A percentile compares a stretch with the other conserved stretches of the same genome.
Evolutionary conservation across 176 grass and related monocot species (phyloP).

Genomic region (Canna indica): DNA sequence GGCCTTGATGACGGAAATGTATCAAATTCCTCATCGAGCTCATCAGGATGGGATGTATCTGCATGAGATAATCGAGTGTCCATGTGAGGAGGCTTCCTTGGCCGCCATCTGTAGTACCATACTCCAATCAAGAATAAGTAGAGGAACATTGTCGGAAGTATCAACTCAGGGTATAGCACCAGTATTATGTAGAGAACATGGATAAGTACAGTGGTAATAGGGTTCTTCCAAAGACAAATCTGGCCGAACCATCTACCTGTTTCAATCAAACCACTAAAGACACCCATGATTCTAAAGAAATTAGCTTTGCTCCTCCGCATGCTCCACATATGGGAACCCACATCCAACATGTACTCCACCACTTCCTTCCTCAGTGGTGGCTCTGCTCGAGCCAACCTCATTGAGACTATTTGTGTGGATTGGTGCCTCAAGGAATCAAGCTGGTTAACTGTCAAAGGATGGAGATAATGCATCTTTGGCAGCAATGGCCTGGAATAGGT

Average conservation of each 20-base stretch:
- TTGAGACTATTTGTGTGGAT: slow-evolving; percentile 51
- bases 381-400: slow-evolving; percentile 41
- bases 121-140: slow-evolving; percentile 18
- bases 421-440: slow-evolving; percentile 53
- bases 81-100: slow-evolving; percentile 19
- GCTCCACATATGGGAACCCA: slow-evolving; percentile 67
- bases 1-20: slow-evolving; percentile 36
- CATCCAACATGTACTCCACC: slow-evolving; percentile 63
- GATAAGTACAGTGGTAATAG: slow-evolving; percentile 47
- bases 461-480: slow-evolving; percentile 62
- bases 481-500: slow-evolving; percentile 51
- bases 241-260: slow-evolving; percentile 46
- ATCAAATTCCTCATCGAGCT: slow-evolving; percentile 27
- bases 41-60: slow-evolving; percentile 18
- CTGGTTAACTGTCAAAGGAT: slow-evolving; percentile 48
- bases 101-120: slow-evolving; percentile 16
- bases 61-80: slow-evolving; percentile 6
- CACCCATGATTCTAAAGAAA: slow-evolving; percentile 50
- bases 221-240: slow-evolving; percentile 53
- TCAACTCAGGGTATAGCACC: slow-evolving; percentile 7
- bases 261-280: slow-evolving; percentile 35
- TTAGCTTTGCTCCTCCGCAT: slow-evolving; percentile 64
- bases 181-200: slow-evolving; percentile 44
- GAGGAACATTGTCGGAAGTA: slow-evolving; percentile 18
- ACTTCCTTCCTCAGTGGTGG: slow-evolving; percentile 58